Conservation (phyloP, 441 rosid genomes). For the Populus hybrid region DNA sequence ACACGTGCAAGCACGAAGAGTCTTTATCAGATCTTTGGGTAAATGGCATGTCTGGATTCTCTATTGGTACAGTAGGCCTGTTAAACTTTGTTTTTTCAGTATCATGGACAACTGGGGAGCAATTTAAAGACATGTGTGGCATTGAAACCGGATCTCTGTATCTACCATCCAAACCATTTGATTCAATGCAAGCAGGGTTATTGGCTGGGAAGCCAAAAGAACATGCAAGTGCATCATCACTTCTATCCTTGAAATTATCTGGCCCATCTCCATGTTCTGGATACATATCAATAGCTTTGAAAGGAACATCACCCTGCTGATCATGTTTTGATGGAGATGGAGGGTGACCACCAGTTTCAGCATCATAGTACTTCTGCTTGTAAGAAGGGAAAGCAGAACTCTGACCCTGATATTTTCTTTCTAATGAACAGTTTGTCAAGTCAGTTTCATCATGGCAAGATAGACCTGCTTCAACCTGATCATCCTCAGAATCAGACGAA, state of each 20-base stretch:
- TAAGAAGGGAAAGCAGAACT: conserved; percentile 21
- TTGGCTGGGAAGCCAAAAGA: conserved; percentile 32
- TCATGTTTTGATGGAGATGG: conserved; percentile 19
- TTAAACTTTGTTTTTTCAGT: conserved; percentile 32
- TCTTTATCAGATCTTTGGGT: conserved; percentile 59
- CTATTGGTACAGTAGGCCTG: conserved; percentile 20
- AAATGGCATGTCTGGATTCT: conserved; percentile 30
- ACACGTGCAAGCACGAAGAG: conserved; percentile 81
- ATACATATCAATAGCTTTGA: conserved; percentile 27
- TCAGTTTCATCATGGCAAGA: conserved; percentile 30
- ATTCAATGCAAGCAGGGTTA: conserved; percentile 30
- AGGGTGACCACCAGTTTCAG: conserved; percentile 25
- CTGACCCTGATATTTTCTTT: conserved; percentile 26
- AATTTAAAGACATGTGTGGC: conserved; percentile 28
- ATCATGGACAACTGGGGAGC: conserved; percentile 24
- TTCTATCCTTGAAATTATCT: conserved; percentile 24
- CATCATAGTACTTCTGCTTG: conserved; percentile 28
- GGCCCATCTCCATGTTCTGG: conserved; percentile 25
- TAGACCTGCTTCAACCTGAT: conserved; percentile 39
- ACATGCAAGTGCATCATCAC: conserved; percentile 28
- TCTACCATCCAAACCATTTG: conserved; percentile 29
- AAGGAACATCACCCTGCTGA: conserved; percentile 30
- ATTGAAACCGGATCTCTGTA: conserved; percentile 21
- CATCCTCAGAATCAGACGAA: conserved; percentile 95
- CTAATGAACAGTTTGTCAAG: conserved; percentile 24